These are phyloP conservation scores for Candida frijolesensis DNA, from an alignment of 1,139 yeast genomes.

Conservation along the genomic window DNA sequence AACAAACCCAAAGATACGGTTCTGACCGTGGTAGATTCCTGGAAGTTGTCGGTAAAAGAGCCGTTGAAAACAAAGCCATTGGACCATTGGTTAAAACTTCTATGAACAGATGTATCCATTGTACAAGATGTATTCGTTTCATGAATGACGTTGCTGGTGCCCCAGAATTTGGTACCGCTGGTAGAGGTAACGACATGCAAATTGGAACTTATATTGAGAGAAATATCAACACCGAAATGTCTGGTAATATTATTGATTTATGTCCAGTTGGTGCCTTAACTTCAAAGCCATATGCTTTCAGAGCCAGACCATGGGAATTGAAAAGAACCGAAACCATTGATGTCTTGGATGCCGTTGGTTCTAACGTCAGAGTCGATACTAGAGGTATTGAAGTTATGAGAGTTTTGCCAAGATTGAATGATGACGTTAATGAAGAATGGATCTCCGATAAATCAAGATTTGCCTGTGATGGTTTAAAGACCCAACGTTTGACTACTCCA, in stretches of 20 bases:
- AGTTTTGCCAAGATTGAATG: constrained; percentile 83
- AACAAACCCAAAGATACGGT: constrained; percentile 83
- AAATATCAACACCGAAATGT: constrained; percentile 81
- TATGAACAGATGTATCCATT: constrained; percentile 92
- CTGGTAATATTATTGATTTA: constrained; percentile 85
- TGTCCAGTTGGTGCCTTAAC: constrained; percentile 95
- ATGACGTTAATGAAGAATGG: constrained; percentile 91
- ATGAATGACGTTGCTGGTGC: constrained; percentile 93
- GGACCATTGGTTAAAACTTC: constrained; percentile 90
- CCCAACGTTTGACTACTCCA: constrained; percentile 85
- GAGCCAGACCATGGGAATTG: constrained; percentile 93
- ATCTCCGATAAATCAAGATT: constrained; percentile 85
- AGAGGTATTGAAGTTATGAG: constrained; percentile 90
- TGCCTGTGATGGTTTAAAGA: constrained; percentile 83
- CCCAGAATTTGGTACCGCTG: constrained; percentile 85
- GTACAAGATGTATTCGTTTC: constrained; percentile 90
- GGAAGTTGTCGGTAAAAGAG: constrained; percentile 84
- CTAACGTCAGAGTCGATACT: constrained; percentile 81
- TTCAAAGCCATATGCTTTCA: constrained; percentile 86
- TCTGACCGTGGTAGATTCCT: constrained; percentile 83
- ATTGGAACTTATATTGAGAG: constrained; percentile 88
- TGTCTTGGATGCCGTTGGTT: constrained; percentile 83
- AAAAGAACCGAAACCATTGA: constrained; percentile 88
- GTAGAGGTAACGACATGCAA: constrained; percentile 91
- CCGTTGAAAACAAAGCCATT: constrained; percentile 86